Evolutionary conservation across 83 land plant genomes (phyloP).

Genomic region (Diphasiastrum complanatum): DNA sequence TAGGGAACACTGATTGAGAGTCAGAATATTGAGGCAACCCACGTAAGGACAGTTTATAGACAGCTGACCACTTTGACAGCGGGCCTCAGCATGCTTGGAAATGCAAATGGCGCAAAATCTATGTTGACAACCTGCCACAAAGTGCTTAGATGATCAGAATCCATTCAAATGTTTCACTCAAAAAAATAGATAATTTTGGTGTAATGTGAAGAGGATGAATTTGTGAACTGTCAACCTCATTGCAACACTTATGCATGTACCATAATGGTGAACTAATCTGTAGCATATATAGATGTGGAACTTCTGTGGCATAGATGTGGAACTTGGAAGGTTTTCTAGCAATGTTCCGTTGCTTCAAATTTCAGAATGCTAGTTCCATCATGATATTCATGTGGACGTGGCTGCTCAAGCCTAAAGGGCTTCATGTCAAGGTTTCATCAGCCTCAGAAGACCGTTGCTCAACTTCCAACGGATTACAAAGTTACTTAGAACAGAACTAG

Average conservation of each 20-base stretch:
- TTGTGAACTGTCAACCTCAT: background rate
- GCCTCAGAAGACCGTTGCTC: too few relatives aligned
- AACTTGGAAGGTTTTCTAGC: too few relatives aligned
- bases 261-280: background rate
- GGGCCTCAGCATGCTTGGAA: conserved; percentile 14
- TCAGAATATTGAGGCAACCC: background rate
- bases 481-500: too few relatives aligned
- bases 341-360: too few relatives aligned
- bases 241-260: background rate
- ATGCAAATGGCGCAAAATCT: conserved; percentile 14
- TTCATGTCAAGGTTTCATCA: background rate
- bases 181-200: background rate
- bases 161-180: too few relatives aligned
- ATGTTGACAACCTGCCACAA: conserved; percentile 5
- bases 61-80: background rate
- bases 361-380: too few relatives aligned
- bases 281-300: too few relatives aligned
- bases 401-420: background rate
- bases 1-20: background rate
- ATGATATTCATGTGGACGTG: background rate
- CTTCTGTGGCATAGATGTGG: too few relatives aligned
- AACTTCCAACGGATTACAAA: too few relatives aligned
- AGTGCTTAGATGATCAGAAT: background rate
- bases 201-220: conserved; percentile 3
- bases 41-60: conserved; percentile 8